A percentile compares a stretch with the other conserved stretches of the same genome.
phyloP scores from a whole-genome alignment of 176 grass and related monocot species.

The Avena eriantha region DNA sequence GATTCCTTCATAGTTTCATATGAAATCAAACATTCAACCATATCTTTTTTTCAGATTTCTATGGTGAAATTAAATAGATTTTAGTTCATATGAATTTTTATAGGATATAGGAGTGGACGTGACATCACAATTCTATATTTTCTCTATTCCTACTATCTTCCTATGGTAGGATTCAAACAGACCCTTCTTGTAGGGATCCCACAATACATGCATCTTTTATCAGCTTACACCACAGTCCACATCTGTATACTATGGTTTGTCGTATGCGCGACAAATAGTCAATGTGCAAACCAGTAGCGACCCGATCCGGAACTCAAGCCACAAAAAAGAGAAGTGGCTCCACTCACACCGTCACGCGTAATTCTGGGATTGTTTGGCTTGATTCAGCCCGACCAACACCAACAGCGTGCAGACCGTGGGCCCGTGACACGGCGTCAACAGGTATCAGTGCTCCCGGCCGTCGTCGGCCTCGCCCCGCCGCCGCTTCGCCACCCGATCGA shows the following conservation, averaged over 20 bases:
- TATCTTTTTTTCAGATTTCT: too few relatives aligned
- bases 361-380: not conserved
- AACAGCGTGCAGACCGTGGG: not conserved
- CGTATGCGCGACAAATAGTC: not conserved
- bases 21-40: too few relatives aligned
- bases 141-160: too few relatives aligned
- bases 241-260: not conserved
- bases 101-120: too few relatives aligned
- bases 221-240: too few relatives aligned
- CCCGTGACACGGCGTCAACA: not conserved
- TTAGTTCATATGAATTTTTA: too few relatives aligned
- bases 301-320: conserved; percentile 17
- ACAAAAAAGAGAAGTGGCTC: not conserved
- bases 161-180: too few relatives aligned
- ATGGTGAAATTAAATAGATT: too few relatives aligned
- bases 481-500: conserved; percentile 37
- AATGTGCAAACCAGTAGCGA: not conserved
- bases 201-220: too few relatives aligned
- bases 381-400: not conserved
- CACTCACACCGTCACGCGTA: not conserved
- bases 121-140: too few relatives aligned
- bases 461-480: conserved; percentile 23
- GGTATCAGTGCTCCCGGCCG: not conserved
- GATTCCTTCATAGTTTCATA: too few relatives aligned
- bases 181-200: too few relatives aligned